These are phyloP conservation scores for Piper longum DNA, from an alignment of 164 flowering plant species.

Conservation along the genomic window DNA sequence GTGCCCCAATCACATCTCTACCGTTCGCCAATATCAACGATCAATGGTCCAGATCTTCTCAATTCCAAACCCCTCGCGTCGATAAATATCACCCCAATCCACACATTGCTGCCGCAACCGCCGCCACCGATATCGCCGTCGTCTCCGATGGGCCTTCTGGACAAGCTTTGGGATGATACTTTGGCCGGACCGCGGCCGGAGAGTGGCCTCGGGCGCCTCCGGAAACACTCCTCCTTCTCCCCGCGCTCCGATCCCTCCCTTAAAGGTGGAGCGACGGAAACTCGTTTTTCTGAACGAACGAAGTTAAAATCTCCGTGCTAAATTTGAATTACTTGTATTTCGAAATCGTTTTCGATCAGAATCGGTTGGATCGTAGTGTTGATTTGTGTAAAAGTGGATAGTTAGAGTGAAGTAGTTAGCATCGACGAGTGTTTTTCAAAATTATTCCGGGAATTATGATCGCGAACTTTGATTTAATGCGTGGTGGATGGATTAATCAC, in stretches of 20 bases:
- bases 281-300: no score
- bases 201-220: constrained; percentile 40
- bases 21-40: neutral
- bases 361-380: no score
- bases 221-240: constrained; percentile 35
- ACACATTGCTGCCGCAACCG: neutral
- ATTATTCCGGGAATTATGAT: no score
- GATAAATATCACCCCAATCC: neutral
- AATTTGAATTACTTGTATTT: no score
- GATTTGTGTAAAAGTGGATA: no score
- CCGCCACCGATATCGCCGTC: neutral
- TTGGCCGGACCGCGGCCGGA: constrained; percentile 77
- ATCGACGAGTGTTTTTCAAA: no score
- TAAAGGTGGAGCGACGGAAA: neutral
- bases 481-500: no score
- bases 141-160: constrained; percentile 48
- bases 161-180: constrained; percentile 83
- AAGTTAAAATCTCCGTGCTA: no score
- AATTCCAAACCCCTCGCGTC: neutral
- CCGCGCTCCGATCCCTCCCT: neutral
- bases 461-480: no score
- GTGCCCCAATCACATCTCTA: neutral
- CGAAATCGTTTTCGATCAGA: no score
- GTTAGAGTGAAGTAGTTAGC: no score
- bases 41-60: neutral